Evolutionary conservation across 805 yeast genomes (phyloP), one percentile per base, ranked within the genome.

Genomic region (Danielia reshetovae): DNA sequence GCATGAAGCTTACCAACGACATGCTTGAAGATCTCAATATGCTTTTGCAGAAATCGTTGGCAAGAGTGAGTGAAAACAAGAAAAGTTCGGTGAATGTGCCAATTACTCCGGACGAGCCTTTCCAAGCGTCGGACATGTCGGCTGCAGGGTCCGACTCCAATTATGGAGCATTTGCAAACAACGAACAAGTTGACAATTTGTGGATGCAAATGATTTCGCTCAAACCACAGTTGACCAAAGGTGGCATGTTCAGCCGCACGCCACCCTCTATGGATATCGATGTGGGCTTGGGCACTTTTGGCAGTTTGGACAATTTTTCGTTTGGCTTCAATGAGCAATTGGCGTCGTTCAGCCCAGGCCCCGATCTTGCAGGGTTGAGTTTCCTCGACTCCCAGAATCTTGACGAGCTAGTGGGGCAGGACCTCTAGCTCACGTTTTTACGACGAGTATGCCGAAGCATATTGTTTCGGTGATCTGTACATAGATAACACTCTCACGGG

Each of bases 181-280:
- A 14, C 12, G 17, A 17, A 33, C 11, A 30, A n/a, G 21, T 27
- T 4, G 47, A 47, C 27, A 27, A 36, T 4, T 32, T 40, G 32
- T 47, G 51, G 51, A 35, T 42, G 29, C 49, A 36, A 22, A 42
- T 47, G 41, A 18, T 45, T 1, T 27, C 35, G 17, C 29, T 34
- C 27, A 45, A 47, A 24, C 51, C 51, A 2, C 39, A 38, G 5
- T 18, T 38, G 24, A 30, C 24, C n/a, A 38, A 45, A 8, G 15
- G 32, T 3, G 19, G 30, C n/a, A 8, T 35, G n/a, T 38, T 26
- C 29, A 32, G 28, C 17, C 27, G 27, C 11, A 27, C 42, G 4
- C 36, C 44, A 3, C 40, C 40, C 3, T 8, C 26, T 3, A 18
- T 35, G 18, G 43, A 32, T 13, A 14, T 28, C 14, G 36, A 40